Base-by-base conservation (phyloP, 2,329 filamentous ascomycete species). In the Nigrograna mackinnonii region DNA sequence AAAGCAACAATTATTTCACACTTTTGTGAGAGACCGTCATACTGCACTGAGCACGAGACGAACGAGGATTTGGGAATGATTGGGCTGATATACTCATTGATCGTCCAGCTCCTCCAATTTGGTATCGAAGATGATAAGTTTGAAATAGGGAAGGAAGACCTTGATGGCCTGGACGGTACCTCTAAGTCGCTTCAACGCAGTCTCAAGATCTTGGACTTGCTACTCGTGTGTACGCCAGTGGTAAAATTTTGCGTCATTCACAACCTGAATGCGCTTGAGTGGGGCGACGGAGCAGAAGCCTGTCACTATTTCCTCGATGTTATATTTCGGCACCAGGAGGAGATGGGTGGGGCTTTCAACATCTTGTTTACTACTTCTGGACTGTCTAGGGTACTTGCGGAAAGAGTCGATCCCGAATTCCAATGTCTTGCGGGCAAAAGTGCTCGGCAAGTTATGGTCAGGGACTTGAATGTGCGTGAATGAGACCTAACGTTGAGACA, bases 81-180 rank as follows among this genome's bases (percentile, higher is more conserved):
- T 9, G 47, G 52, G n/a, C 33, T 52, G 5, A 41, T 53, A 7
- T 53, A 53, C 31, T 45, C 40, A 21, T 44, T 53, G 3, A 43
- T 54, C 16, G 32, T 20, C 16, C 52, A 53, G 19, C 47, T 55
- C 7, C 28, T 50, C 4, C 49, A 52, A 17, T 55, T 55, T 28
- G 22, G 37, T 21, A 26, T 46, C 16, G 28, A 39, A 5, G 22
- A 37, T n/a, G 40, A 43, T 17, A 14, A 2, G 3, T 37, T 43
- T 31, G n/a, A 37, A 6, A 19, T 30, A 16, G 18, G 16, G 7
- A 7, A 17, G 31, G 31, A 11, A 11, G 31, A 33, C 31, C 7
- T 33, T 11, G 9, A 33, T 17, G 7, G 31, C 9, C 31, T 33
- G 7, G 16, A 33, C 18, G 16, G 31, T 12, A 33, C 11, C 31